Base-by-base conservation (phyloP, 2,329 filamentous ascomycete species). In the Botrytis aclada region DNA sequence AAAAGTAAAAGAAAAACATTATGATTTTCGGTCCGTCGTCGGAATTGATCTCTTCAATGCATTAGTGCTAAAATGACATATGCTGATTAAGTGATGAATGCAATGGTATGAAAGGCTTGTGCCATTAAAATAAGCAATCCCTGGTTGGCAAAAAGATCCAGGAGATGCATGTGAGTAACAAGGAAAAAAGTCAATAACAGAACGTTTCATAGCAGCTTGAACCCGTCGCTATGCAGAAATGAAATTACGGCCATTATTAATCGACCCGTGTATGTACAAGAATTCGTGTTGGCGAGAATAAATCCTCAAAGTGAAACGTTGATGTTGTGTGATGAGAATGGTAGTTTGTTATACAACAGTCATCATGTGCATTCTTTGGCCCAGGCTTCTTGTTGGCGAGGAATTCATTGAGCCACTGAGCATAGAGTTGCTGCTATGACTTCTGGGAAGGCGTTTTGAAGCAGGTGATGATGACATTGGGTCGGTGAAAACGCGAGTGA, bases 401-500 rank as follows among this genome's bases (percentile, higher is more conserved):
- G 85, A 84, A 61, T 88, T 85, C 32, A 87, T 83, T 22, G 88
- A 86, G 25, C 83, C 81, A 70, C 85, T 85, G 70, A 87, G 81
- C 2, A 86, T 82, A 2, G 88, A 86, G 75, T 84, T 88, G 76
- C 83, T 87, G 77, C 87, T 88, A 47, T 86, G 87, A 74, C 84
- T 88, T 76, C 86, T 85, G 41, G 84, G 83, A 14, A 85, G 78
- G 73, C 85, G 83, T 76, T 85, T 85, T 34, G 87, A 84, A 6
- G 88, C 87, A 39, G 64, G 73, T 47, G 85, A 89, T 47, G 85
- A 89, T 63, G 86, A 84, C 56, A 85, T 84, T 0, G 89, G 88
- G 62, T 90, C 88, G 16, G 89, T 88, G 77, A 92, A 92, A 54
- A 92, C 88, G 37, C 88, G 84, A 4, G 88, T 91, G 75, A 92